A percentile compares a stretch with the other conserved stretches of the same genome.
These are phyloP conservation scores for Calonectria naviculata DNA, from an alignment of 2,329 filamentous ascomycete species.

Conservation along the genomic window DNA sequence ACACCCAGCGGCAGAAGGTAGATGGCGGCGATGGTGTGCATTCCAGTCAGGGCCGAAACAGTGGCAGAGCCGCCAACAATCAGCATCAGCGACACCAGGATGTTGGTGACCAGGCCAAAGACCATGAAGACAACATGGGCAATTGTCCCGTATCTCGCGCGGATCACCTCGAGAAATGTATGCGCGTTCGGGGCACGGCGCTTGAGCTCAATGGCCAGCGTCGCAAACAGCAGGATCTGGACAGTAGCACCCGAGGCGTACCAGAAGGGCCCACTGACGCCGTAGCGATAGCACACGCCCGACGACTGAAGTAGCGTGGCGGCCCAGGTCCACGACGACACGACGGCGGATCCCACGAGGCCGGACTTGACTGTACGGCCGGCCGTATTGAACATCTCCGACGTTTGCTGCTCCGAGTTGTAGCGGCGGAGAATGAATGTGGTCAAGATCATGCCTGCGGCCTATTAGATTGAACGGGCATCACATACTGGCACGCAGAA, in stretches of 20 bases:
- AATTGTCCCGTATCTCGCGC: constrained; percentile 77
- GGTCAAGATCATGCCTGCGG: constrained; percentile 7
- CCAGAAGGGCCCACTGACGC: constrained; percentile 70
- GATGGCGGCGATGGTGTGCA: constrained; percentile 79
- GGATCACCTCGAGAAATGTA: constrained; percentile 84
- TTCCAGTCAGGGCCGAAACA: constrained; percentile 55
- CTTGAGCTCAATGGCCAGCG: constrained; percentile 90
- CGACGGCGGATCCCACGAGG: constrained; percentile 88
- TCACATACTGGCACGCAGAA: constrained; percentile 7
- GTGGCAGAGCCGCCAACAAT: constrained; percentile 81
- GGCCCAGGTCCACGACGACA: constrained; percentile 94
- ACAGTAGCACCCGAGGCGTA: constrained; percentile 78
- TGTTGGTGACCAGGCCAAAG: constrained; percentile 86
- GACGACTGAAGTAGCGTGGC: constrained; percentile 84
- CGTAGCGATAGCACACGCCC: constrained; percentile 85
- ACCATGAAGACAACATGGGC: constrained; percentile 84
- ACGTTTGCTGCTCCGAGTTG: constrained; percentile 80
- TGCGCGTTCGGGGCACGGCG: constrained; percentile 88
- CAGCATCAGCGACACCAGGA: constrained; percentile 89
- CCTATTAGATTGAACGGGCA: not conserved
- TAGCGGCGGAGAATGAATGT: constrained; percentile 50
- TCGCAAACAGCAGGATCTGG: constrained; percentile 90
- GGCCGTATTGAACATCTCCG: constrained; percentile 92
- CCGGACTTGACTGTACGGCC: constrained; percentile 91
- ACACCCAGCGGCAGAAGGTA: constrained; percentile 86